Evolutionary conservation across 2,329 filamentous ascomycete genomes (phyloP), one percentile per base, ranked within the genome.

Genomic region (Botryotinia globosa): DNA sequence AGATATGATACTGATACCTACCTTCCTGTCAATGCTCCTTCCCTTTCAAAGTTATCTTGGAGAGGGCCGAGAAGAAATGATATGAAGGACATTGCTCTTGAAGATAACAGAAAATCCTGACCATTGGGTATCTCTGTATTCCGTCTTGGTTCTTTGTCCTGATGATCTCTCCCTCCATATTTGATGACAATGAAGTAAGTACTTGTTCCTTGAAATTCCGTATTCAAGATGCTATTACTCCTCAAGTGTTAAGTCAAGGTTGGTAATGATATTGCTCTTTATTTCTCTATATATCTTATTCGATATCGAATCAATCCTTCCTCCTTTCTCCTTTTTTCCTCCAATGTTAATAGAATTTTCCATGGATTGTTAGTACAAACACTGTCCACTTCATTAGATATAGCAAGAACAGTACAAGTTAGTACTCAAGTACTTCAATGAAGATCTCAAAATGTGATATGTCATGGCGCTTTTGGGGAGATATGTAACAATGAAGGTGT

Each of bases 391-490:
- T 42, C 25, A 56, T 29, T 14, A 44, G 44, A 56, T 56, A 56
- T 67, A 67, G 48, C 48, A 54, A 67, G 64, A 29, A 56, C 3
- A 34, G 42, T 61, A 39, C 58, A 61, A 34, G n/a, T 39, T 18
- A n/a, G 58, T 39, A 62, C 59, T 42, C 7, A 62, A 54, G 34
- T 42, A 67, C 34, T 25, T 68, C 39, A 48, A 29, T 62, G 65
- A 69, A 61, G 44, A 42, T 72, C 71, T 44, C 48, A 67, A 69
- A 45, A 66, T 44, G 48, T 65, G 29, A 67, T 44, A 56, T 66
- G 45, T 37, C 34, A 62, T 62, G 68, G 62, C 69, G 69, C 69
- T 71, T 71, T 58, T 67, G 2, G 64, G 56, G 62, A 45, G 56
- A 39, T 29, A 56, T 45, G 14, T 66, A 62, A 56, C 37, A 51